Evolutionary conservation across 768 basidiomycete species (phyloP).

Genomic region (Lactarius hengduanensis): DNA sequence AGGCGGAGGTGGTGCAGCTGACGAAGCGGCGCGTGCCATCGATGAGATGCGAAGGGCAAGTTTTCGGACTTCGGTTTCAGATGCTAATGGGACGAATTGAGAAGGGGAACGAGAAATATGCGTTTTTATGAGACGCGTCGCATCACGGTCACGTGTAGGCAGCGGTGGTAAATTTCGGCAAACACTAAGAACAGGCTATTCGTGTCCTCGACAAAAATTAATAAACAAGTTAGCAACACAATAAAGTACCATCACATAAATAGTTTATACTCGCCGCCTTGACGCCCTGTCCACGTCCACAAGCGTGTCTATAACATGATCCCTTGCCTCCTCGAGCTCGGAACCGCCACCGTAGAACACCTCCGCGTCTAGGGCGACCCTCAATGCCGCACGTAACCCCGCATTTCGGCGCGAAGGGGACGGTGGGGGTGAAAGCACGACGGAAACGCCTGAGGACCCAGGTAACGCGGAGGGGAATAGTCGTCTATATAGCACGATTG

Average conservation of each 20-base stretch:
- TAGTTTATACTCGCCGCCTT: conserved; percentile 23
- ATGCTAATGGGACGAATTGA: not conserved
- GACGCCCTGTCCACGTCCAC: conserved; percentile 35
- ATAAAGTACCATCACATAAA: conserved; percentile 28
- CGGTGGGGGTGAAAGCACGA: conserved; percentile 59
- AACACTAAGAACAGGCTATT: not conserved
- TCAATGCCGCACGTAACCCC: conserved; percentile 45
- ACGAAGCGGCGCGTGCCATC: conserved; percentile 24
- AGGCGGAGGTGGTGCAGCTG: conserved; percentile 20
- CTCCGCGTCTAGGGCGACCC: conserved; percentile 53
- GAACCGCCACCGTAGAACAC: conserved; percentile 44
- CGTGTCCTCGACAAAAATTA: not conserved
- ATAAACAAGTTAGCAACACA: conserved; percentile 13
- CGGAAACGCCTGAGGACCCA: conserved; percentile 32
- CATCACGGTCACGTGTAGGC: conserved; percentile 17
- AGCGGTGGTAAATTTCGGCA: not conserved
- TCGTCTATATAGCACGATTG: conserved; percentile 58
- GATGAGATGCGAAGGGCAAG: not conserved
- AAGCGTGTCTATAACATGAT: conserved; percentile 73
- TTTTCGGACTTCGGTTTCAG: not conserved
- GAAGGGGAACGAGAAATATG: not conserved
- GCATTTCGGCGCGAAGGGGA: conserved; percentile 45
- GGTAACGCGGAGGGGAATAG: conserved; percentile 48
- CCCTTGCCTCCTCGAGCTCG: conserved; percentile 68
- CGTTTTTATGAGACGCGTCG: conserved; percentile 14